Evolutionary conservation across 2,329 filamentous ascomycete species (phyloP).

Genomic region (Monosporascus ibericus): DNA sequence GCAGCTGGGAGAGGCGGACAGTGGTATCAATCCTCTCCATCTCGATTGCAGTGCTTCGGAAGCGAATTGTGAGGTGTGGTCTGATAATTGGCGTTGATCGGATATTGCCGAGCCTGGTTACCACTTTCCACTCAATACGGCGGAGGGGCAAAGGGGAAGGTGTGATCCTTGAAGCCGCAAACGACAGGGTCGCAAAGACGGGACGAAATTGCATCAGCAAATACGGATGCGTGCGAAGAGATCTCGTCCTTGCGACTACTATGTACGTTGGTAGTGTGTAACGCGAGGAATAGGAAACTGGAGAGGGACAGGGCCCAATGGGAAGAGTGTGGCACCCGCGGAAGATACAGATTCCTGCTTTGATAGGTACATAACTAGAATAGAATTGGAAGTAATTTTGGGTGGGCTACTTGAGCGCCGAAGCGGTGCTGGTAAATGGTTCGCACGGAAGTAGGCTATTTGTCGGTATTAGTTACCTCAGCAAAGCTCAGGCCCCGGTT

Average conservation of each 20-base stretch:
- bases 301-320: background rate
- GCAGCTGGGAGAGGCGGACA: constrained; percentile 66
- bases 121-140: background rate
- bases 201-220: constrained; percentile 15
- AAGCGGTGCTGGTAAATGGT: no score
- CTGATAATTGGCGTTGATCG: constrained; percentile 1
- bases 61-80: constrained; percentile 8
- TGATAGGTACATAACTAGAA: no score
- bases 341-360: background rate
- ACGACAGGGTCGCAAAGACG: constrained; percentile 8
- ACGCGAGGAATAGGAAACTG: background rate
- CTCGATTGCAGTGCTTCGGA: constrained; percentile 20
- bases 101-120: constrained; percentile 5
- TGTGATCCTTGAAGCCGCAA: constrained; percentile 9
- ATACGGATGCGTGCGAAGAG: background rate
- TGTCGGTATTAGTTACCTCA: no score
- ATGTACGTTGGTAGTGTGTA: background rate
- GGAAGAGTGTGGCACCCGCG: background rate
- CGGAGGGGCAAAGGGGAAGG: background rate
- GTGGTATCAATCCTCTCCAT: constrained; percentile 80
- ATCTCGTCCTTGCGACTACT: background rate
- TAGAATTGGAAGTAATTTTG: no score
- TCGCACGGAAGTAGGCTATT: no score
- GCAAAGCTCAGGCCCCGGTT: no score
- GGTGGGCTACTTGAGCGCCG: no score